A percentile compares a stretch with the other conserved stretches of the same genome.
These are phyloP conservation scores for Dipodascopsis tothii DNA, from an alignment of 805 yeast species.

Conservation along the genomic window DNA sequence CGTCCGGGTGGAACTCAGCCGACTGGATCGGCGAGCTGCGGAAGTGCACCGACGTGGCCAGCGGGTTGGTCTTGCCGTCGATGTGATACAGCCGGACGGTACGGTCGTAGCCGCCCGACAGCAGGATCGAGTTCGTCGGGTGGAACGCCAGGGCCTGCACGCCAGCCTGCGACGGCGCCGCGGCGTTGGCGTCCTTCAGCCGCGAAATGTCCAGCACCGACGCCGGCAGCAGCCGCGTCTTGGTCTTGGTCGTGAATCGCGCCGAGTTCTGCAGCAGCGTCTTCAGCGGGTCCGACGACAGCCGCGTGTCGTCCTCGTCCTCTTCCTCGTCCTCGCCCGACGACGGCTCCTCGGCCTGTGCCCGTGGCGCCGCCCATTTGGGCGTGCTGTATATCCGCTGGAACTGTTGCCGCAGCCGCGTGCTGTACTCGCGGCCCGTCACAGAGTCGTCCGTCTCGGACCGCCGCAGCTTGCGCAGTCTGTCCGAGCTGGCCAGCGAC, in stretches of 20 bases:
- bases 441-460: constrained; percentile 47
- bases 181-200: constrained; percentile 76
- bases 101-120: constrained; percentile 90
- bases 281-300: constrained; percentile 30
- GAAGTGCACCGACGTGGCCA: constrained; percentile 76
- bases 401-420: constrained; percentile 64
- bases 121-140: constrained; percentile 67
- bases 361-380: constrained; percentile 54
- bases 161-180: constrained; percentile 63
- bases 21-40: constrained; percentile 73
- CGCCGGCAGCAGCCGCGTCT: constrained; percentile 57
- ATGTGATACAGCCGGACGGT: constrained; percentile 80
- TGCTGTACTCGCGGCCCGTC: constrained; percentile 53
- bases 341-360: constrained; percentile 25
- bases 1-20: constrained; percentile 54
- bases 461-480: constrained; percentile 63
- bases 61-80: constrained; percentile 74
- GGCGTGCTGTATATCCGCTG: constrained; percentile 75
- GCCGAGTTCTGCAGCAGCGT: constrained; percentile 29
- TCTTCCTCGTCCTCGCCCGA: constrained; percentile 28
- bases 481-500: constrained; percentile 52
- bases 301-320: constrained; percentile 26
- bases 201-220: constrained; percentile 67
- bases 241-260: constrained; percentile 26
- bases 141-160: constrained; percentile 85